Conservation (phyloP, 2,329 filamentous ascomycete genomes). For the Eurotiales sp. region DNA sequence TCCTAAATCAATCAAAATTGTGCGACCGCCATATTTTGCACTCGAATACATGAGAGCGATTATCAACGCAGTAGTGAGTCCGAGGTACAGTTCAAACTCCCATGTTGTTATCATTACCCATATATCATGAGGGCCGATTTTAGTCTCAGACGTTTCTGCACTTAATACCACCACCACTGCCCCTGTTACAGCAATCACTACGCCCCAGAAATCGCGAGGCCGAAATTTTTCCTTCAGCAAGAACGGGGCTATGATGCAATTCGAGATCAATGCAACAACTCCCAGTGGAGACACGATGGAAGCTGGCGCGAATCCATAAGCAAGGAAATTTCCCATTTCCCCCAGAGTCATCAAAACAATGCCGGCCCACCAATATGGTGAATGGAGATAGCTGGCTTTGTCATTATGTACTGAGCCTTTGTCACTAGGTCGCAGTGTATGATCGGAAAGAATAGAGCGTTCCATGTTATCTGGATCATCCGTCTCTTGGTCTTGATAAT, state of each 20-base stretch:
- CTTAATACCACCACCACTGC: conserved; percentile 91
- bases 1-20: conserved; percentile 86
- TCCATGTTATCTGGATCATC: conserved; percentile 21
- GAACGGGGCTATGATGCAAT: conserved; percentile 92
- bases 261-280: conserved; percentile 93
- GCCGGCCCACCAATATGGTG: conserved; percentile 94
- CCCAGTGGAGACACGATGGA: conserved; percentile 95
- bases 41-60: conserved; percentile 75
- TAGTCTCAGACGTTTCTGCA: conserved; percentile 82
- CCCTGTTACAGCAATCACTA: conserved; percentile 79
- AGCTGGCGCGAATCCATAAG: conserved; percentile 94
- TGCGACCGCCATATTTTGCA: conserved; percentile 75
- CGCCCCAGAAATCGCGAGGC: conserved; percentile 78
- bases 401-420: conserved; percentile 33
- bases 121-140: conserved; percentile 84
- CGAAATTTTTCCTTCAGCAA: conserved; percentile 91
- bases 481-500: conserved; percentile 22
- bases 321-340: conserved; percentile 93
- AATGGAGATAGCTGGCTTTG: conserved; percentile 75
- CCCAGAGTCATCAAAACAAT: conserved; percentile 90
- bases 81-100: conserved; percentile 89
- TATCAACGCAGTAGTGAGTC: conserved; percentile 70
- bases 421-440: conserved; percentile 22
- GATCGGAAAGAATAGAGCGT: conserved; percentile 37
- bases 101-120: conserved; percentile 82